Conservation (phyloP, 257 asterid species). For the Jacaranda copaia region DNA sequence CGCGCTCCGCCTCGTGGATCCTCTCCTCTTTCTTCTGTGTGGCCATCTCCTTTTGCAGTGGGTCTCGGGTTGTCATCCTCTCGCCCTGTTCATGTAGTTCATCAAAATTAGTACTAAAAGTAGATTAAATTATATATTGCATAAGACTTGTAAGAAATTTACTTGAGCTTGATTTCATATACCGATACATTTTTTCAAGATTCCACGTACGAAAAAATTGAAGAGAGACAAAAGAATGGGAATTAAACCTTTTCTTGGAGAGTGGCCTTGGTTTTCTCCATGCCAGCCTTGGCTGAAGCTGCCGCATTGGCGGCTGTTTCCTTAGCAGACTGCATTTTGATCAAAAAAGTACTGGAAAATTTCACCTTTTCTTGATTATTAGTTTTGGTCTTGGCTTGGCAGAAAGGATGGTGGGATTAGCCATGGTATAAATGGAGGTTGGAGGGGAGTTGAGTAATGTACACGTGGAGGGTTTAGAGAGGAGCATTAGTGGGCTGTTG, state of each 20-base stretch:
- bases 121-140: too few relatives aligned
- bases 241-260: conserved; percentile 50
- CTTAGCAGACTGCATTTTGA: conserved; percentile 60
- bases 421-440: neutral
- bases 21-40: conserved; percentile 47
- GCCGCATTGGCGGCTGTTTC: conserved; percentile 47
- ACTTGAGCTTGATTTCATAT: too few relatives aligned
- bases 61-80: conserved; percentile 53
- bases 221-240: too few relatives aligned
- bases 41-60: conserved; percentile 53
- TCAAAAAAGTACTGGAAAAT: neutral
- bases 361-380: too few relatives aligned
- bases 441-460: neutral
- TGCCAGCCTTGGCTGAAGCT: conserved; percentile 66
- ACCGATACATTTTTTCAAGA: too few relatives aligned
- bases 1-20: conserved; percentile 46
- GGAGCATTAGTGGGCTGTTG: neutral
- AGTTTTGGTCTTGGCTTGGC: neutral
- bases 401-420: neutral
- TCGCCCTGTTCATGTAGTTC: conserved; percentile 33
- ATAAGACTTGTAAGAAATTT: too few relatives aligned
- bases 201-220: too few relatives aligned
- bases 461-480: conserved; percentile 25
- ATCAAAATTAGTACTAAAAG: neutral
- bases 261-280: conserved; percentile 70